These are phyloP conservation scores for Paraglomus occultum DNA, from an alignment of 192 early-diverging fungal species.

Conservation along the genomic window DNA sequence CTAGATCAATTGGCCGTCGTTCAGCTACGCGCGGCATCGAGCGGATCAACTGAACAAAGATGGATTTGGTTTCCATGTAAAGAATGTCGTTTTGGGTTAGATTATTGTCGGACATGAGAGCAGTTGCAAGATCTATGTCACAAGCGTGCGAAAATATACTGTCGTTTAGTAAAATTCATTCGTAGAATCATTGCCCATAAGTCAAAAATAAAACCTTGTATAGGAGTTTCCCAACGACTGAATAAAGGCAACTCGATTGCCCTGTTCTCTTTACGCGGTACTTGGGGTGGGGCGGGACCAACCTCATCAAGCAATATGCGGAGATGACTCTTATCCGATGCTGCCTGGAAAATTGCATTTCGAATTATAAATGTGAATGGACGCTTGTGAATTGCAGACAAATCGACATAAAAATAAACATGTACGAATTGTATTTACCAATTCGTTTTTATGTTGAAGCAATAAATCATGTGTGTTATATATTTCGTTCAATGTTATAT, in stretches of 20 bases:
- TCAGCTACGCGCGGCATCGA: slow-evolving; percentile 73
- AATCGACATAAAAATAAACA: too few species aligned
- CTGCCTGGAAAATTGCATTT: slow-evolving; percentile 39
- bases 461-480: slow-evolving; percentile 88
- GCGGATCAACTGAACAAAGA: slow-evolving; percentile 91
- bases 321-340: slow-evolving; percentile 78
- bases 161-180: neutral
- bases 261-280: slow-evolving; percentile 78
- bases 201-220: slow-evolving; percentile 58
- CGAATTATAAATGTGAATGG: neutral
- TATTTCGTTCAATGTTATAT: slow-evolving; percentile 93
- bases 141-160: neutral
- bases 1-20: slow-evolving; percentile 57
- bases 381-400: too few species aligned
- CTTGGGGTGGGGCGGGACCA: slow-evolving; percentile 67
- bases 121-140: slow-evolving; percentile 48
- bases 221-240: slow-evolving; percentile 81
- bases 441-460: slow-evolving; percentile 74
- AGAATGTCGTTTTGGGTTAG: slow-evolving; percentile 93
- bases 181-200: slow-evolving; percentile 11
- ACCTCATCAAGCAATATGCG: slow-evolving; percentile 77
- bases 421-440: slow-evolving; percentile 38
- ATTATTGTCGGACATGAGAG: slow-evolving; percentile 78
- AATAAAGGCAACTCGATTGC: slow-evolving; percentile 71
- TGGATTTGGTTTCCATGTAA: slow-evolving; percentile 94